These are phyloP conservation scores for Cryptococcus sp. DNA, from an alignment of 1,284 basidiomycete species.

Conservation along the genomic window DNA sequence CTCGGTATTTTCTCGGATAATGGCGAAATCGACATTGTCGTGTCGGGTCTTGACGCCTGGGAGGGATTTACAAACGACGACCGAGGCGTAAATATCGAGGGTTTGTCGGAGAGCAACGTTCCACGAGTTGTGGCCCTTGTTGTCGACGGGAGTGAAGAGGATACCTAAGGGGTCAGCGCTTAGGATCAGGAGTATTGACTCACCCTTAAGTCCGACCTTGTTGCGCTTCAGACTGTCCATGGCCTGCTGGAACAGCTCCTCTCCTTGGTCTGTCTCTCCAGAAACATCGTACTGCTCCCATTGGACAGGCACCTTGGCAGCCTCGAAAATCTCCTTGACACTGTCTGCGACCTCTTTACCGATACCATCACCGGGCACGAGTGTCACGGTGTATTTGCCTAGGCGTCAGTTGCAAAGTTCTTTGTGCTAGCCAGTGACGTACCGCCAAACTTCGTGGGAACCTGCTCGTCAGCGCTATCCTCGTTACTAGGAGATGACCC, in stretches of 20 bases:
- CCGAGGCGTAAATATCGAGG: constrained; percentile 97
- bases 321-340: constrained; percentile 98
- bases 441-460: constrained; percentile 91
- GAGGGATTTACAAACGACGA: constrained; percentile 96
- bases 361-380: constrained; percentile 95
- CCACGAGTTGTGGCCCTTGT: constrained; percentile 97
- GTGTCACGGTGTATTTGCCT: constrained; percentile 61
- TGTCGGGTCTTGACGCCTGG: constrained; percentile 97
- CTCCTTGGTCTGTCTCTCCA: constrained; percentile 88
- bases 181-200: constrained; percentile 18
- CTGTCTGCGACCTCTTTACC: constrained; percentile 96
- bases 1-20: constrained; percentile 99
- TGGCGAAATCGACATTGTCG: constrained; percentile 94
- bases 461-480: constrained; percentile 48
- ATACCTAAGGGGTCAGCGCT: constrained; percentile 61
- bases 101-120: constrained; percentile 99
- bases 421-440: constrained; percentile 53
- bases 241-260: constrained; percentile 92
- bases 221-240: constrained; percentile 96
- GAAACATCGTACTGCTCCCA: constrained; percentile 99
- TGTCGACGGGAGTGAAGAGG: constrained; percentile 96
- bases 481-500: constrained; percentile 3
- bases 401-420: constrained; percentile 3
- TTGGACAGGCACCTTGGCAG: constrained; percentile 96
- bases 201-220: constrained; percentile 97